A percentile compares a stretch with the other conserved stretches of the same genome.
Evolutionary conservation across 768 basidiomycete species (phyloP).

Genomic region (Lactarius psammicola): DNA sequence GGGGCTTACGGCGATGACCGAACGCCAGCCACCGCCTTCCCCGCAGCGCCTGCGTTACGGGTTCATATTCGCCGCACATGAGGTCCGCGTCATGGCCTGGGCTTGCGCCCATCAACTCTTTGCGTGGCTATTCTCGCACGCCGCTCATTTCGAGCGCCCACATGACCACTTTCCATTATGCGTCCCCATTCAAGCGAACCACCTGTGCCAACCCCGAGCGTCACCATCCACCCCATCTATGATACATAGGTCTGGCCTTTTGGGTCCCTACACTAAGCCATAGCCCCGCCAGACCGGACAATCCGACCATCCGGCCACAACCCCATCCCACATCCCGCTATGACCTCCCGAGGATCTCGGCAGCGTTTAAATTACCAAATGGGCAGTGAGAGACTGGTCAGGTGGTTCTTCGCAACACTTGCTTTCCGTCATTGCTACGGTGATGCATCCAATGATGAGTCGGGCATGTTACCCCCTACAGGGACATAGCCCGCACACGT

Average conservation of each 20-base stretch:
- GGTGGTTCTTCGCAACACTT: slow-evolving; percentile 2
- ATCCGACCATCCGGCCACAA: background rate
- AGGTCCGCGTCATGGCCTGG: slow-evolving; percentile 24
- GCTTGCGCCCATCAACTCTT: slow-evolving; percentile 23
- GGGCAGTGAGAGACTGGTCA: slow-evolving; percentile 9
- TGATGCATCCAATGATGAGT: background rate
- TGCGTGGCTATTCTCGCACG: slow-evolving; percentile 18
- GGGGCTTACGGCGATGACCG: slow-evolving; percentile 11
- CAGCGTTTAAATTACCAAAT: slow-evolving; percentile 9
- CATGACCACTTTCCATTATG: slow-evolving; percentile 16
- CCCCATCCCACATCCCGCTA: background rate
- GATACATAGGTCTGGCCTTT: slow-evolving; percentile 17
- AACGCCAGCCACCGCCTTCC: slow-evolving; percentile 22
- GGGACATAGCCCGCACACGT: slow-evolving; percentile 14
- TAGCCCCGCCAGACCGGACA: background rate
- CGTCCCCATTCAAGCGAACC: slow-evolving; percentile 4
- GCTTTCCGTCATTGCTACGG: background rate
- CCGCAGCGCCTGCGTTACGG: slow-evolving; percentile 22
- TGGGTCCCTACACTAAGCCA: background rate
- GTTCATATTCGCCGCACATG: background rate
- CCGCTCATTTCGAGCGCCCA: slow-evolving; percentile 16
- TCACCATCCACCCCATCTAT: slow-evolving; percentile 5
- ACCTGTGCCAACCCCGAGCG: slow-evolving; percentile 11
- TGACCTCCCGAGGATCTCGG: slow-evolving; percentile 23
- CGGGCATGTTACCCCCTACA: slow-evolving; percentile 5